Evolutionary conservation across 805 yeast genomes (phyloP), one percentile per base, ranked within the genome.

Genomic region (Debaryomyces prosopidis): DNA sequence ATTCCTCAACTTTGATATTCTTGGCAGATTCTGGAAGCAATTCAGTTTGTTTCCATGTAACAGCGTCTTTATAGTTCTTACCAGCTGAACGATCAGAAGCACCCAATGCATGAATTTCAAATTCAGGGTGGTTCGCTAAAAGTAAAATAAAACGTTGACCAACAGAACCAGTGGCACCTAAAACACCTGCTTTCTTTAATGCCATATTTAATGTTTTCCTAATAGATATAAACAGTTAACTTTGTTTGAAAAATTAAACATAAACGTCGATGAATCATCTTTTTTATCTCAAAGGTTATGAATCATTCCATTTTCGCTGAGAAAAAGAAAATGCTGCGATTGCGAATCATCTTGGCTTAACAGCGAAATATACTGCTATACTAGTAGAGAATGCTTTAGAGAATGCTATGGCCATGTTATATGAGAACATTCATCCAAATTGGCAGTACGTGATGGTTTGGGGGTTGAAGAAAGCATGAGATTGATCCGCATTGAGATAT

Each of bases 131-230:
- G 50, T 87, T 72, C 2, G 90, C 79, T 51, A 94, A 75, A 40
- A 94, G 74, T 39, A 92, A 74, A 49, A 94, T 91, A 65, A 94
- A 94, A 57, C 98, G 80, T 69, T 94, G 99, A 46, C 99, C 99
- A 32, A 94, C 99, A 36, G 96, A 84, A 43, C 99, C 99, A 10
- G 99, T 92, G 54, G 98, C 98, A 41, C 99, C 99, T 50, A 92
- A 76, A 56, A 94, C 97, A 74, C 99, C 99, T 17, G 82, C 85
- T 65, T 78, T 79, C 50, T 65, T 75, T 34, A 61, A 46, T 26
- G 45, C 58, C 71, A 65, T 66, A 14, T 30, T 30, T 3, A 30
- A 14, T 11, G 4, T 30, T 9, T 11, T 30, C 12, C 11, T n/a
- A 30, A 30, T 30, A 14, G 33, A 30, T 30, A 30, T 11, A 30